Percentiles rank a stretch among this genome's conserved stretches.
phyloP scores from a whole-genome alignment of 2,329 filamentous ascomycete species.

The Epichloe gansuensis region DNA sequence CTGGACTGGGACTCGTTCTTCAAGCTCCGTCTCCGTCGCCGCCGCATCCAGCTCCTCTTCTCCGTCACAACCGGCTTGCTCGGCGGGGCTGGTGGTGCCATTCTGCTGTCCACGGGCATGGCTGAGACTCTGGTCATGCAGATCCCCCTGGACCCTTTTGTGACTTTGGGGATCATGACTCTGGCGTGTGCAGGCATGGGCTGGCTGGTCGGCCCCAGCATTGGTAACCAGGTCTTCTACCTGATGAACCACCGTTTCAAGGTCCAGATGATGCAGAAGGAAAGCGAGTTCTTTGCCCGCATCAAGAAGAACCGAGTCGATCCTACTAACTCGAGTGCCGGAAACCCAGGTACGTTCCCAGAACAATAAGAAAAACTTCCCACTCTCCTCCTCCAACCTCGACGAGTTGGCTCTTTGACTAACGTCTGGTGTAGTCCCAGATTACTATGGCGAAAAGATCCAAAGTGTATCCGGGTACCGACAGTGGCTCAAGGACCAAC shows the following conservation, averaged over 20 bases:
- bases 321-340: constrained; percentile 73
- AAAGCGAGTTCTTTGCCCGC: constrained; percentile 82
- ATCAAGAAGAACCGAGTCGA: constrained; percentile 90
- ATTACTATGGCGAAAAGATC: constrained; percentile 99
- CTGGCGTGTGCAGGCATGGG: constrained; percentile 66
- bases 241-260: constrained; percentile 58
- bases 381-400: background rate
- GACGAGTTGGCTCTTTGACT: constrained; percentile 5
- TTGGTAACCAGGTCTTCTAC: constrained; percentile 73
- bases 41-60: constrained; percentile 69
- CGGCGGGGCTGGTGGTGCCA: constrained; percentile 48
- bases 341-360: constrained; percentile 55
- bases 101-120: constrained; percentile 56
- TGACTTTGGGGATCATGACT: constrained; percentile 71
- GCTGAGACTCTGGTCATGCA: constrained; percentile 58
- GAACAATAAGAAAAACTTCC: no score
- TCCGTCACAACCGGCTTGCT: constrained; percentile 53
- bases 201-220: constrained; percentile 74
- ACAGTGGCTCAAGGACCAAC: constrained; percentile 94
- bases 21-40: constrained; percentile 71
- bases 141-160: constrained; percentile 75
- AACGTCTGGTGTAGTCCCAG: constrained; percentile 48
- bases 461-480: constrained; percentile 83
- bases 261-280: constrained; percentile 70
- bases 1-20: constrained; percentile 91